These are phyloP conservation scores for Diphasiastrum complanatum DNA, from an alignment of 83 land plant genomes.

Conservation along the genomic window DNA sequence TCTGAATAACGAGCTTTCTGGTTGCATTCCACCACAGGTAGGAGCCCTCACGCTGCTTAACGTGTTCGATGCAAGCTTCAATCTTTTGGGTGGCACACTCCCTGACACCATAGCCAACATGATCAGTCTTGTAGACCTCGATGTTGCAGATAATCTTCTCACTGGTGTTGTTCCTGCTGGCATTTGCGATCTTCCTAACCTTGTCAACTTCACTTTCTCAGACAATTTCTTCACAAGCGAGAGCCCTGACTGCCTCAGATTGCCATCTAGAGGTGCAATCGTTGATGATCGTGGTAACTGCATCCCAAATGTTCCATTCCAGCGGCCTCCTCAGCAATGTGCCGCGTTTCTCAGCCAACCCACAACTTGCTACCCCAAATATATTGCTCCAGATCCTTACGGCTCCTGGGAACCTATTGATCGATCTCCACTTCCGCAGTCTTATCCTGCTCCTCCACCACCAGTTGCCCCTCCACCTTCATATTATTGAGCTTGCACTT, in stretches of 20 bases:
- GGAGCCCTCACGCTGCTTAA: constrained; percentile 33
- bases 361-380: constrained; percentile 9
- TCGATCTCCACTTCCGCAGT: constrained; percentile 12
- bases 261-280: constrained; percentile 13
- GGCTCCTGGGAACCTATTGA: constrained; percentile 24
- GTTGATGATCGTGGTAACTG: constrained; percentile 51
- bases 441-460: constrained; percentile 4
- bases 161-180: constrained; percentile 51
- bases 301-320: constrained; percentile 47
- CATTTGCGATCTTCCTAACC: constrained; percentile 39
- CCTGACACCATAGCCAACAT: constrained; percentile 38
- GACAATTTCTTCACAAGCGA: constrained; percentile 48
- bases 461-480: too few species aligned
- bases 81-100: constrained; percentile 42
- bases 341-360: constrained; percentile 19
- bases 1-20: constrained; percentile 49
- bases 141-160: constrained; percentile 45
- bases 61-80: constrained; percentile 57
- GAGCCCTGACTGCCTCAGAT: constrained; percentile 33
- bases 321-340: constrained; percentile 44
- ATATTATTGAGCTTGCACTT: too few species aligned
- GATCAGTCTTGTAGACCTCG: constrained; percentile 43
- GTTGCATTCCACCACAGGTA: constrained; percentile 45
- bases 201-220: constrained; percentile 48
- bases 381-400: constrained; percentile 15